A percentile compares a stretch with the other conserved stretches of the same genome.
Evolutionary conservation across 495 filamentous ascomycete species (phyloP).

Genomic region (Aspergillus kassunensis): DNA sequence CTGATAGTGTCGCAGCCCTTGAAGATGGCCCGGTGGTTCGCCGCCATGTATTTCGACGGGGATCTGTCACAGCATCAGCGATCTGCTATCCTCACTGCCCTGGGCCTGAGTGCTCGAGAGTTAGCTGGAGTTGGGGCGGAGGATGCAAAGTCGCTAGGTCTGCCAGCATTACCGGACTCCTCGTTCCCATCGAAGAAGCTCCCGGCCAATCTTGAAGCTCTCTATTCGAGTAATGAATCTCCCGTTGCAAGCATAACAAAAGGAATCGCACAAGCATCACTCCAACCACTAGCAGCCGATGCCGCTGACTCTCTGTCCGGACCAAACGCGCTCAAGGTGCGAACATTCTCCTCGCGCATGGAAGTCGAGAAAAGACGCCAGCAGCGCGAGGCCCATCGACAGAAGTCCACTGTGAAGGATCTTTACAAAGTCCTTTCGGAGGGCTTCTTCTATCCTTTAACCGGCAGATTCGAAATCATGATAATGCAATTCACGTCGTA

Average conservation of each 20-base stretch:
- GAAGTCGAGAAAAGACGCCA: constrained; percentile 62
- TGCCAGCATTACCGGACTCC: constrained; percentile 36
- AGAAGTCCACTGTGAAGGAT: constrained; percentile 62
- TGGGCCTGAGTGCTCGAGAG: constrained; percentile 84
- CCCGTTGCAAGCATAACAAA: constrained; percentile 59
- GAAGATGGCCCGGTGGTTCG: constrained; percentile 78
- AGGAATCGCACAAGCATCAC: constrained; percentile 62
- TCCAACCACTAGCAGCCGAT: constrained; percentile 71
- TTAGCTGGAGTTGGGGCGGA: constrained; percentile 74
- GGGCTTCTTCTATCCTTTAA: constrained; percentile 78
- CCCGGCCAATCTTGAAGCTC: constrained; percentile 49
- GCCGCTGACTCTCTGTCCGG: constrained; percentile 66
- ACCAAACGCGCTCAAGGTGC: constrained; percentile 78
- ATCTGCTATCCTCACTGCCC: constrained; percentile 69
- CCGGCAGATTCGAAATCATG: constrained; percentile 44
- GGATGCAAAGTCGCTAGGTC: constrained; percentile 43
- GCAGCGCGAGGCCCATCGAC: constrained; percentile 36
- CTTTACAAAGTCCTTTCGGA: constrained; percentile 70
- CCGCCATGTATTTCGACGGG: constrained; percentile 81
- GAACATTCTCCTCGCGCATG: constrained; percentile 71
- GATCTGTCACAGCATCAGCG: constrained; percentile 86
- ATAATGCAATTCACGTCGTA: constrained; percentile 43
- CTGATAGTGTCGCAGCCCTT: constrained; percentile 71
- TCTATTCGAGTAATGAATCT: constrained; percentile 45
- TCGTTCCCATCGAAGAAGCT: constrained; percentile 72